Base-by-base conservation (phyloP, 2,329 filamentous ascomycete genomes). In the Talaromyces marneffei region DNA sequence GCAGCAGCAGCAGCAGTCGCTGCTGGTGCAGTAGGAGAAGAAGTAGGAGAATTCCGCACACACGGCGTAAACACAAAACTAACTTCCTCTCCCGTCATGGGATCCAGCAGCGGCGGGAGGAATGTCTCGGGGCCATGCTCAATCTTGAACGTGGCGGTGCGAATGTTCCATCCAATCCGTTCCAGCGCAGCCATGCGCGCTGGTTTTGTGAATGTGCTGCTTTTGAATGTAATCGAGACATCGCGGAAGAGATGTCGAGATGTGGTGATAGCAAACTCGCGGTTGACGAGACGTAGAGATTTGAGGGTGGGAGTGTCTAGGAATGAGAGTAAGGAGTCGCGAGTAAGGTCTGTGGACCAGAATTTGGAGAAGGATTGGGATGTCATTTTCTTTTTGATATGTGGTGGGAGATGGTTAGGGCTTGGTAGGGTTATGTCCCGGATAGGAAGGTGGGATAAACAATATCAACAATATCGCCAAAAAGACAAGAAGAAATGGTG, bases 21-120 rank as follows among this genome's bases (percentile, higher is more conserved):
- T 25, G 40, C n/a, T 7, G 39, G 8, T 4, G 37, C 35, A 12
- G 55, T 83, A 42, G 86, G 86, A 2, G 84, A 68, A 48, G 44
- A 48, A 2, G 44, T 48, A 48, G 44, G 44, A 23, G 25, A n/a
- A n/a, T 48, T 29, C 44, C 77, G 71, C 8, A 80, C 85, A 25
- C 27, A 33, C 16, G 92, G 91, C 61, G 85, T 88, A 77, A 96
- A 96, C 54, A 92, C 79, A 74, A 95, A 96, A 67, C 80, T 85
- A 70, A 91, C 85, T 78, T 96, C 90, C 64, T 85, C 85, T 46
- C 91, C 91, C 9, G 87, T 91, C 64, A 82, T 74, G 3, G 90
- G 89, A 71, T 95, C 88, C 40, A 96, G 82, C 50, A 96, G 82
- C n/a, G 91, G 91, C 16, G 91, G 89, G 8, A 96, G 81, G 71